Conservation (phyloP, 164 flowering plant genomes). For the Nelumbo lutea region DNA sequence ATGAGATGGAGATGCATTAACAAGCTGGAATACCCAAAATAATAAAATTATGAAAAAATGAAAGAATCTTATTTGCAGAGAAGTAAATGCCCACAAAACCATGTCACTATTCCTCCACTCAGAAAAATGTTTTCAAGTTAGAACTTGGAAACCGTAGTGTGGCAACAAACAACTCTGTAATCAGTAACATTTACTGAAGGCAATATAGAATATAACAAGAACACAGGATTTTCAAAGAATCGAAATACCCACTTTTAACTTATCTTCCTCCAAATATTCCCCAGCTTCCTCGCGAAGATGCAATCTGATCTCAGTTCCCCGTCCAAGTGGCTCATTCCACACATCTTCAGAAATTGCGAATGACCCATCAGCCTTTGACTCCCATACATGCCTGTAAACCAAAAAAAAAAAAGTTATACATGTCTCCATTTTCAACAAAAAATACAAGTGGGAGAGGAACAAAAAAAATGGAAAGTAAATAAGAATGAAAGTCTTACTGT, state of each 20-base stretch:
- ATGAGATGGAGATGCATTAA: no score
- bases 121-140: neutral
- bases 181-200: neutral
- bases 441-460: neutral
- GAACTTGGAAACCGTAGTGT: neutral
- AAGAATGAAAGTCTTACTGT: slow-evolving; percentile 52
- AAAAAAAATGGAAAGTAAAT: neutral
- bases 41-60: neutral
- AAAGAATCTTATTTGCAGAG: neutral
- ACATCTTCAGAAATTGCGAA: slow-evolving; percentile 89
- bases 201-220: neutral
- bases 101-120: neutral
- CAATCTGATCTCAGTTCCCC: slow-evolving; percentile 93
- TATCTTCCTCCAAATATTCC: slow-evolving; percentile 84
- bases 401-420: slow-evolving; percentile 4
- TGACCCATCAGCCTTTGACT: slow-evolving; percentile 98
- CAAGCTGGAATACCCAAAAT: no score
- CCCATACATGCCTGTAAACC: slow-evolving; percentile 83
- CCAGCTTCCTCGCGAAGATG: slow-evolving; percentile 93
- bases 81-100: neutral
- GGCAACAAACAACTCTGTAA: neutral
- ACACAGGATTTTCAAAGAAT: neutral
- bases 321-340: slow-evolving; percentile 95
- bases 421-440: neutral
- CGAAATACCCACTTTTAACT: slow-evolving; percentile 71